Percentiles rank a stretch among this genome's conserved stretches.
Conservation (phyloP, 2,329 filamentous ascomycete genomes). For the Claviceps monticola region DNA sequence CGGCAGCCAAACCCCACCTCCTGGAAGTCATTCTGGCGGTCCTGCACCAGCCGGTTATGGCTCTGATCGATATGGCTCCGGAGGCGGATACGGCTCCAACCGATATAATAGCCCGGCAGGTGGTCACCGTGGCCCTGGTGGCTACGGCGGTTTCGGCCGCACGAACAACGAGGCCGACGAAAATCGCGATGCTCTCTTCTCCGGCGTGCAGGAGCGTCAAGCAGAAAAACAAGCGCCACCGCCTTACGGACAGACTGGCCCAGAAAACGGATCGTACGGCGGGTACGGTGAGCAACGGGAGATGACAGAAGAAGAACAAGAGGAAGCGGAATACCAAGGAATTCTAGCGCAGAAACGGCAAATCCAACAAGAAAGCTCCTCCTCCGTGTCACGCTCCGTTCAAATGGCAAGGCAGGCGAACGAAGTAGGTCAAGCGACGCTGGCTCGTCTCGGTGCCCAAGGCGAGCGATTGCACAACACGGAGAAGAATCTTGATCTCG, state of each 20-base stretch:
- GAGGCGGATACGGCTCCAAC: conserved; percentile 37
- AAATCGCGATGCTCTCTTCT: conserved; percentile 50
- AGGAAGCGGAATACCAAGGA: conserved; percentile 55
- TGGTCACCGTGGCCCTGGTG: conserved; percentile 34
- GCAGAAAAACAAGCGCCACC: conserved; percentile 23
- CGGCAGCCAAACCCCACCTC: conserved; percentile 1
- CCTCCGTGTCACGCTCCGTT: conserved; percentile 24
- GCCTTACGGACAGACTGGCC: conserved; percentile 14
- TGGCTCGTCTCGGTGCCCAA: conserved; percentile 62
- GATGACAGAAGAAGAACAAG: conserved; percentile 68
- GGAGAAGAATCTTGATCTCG: conserved; percentile 69
- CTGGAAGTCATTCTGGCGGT: conserved; percentile 10
- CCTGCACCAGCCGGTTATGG: conserved; percentile 32
- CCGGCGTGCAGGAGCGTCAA: conserved; percentile 37
- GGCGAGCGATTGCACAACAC: conserved; percentile 71
- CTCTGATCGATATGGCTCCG: conserved; percentile 37
- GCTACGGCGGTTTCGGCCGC: conserved; percentile 46
- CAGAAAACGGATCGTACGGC: conserved; percentile 23
- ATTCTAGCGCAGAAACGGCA: conserved; percentile 42
- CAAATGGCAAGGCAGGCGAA: conserved; percentile 30
- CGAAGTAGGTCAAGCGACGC: conserved; percentile 51
- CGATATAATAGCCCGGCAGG: conserved; percentile 23
- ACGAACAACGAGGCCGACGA: conserved; percentile 30
- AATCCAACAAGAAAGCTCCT: conserved; percentile 60
- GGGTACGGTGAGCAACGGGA: conserved; percentile 58